Conservation (phyloP, 345 rosid genomes). For the Aquilaria malaccensis region DNA sequence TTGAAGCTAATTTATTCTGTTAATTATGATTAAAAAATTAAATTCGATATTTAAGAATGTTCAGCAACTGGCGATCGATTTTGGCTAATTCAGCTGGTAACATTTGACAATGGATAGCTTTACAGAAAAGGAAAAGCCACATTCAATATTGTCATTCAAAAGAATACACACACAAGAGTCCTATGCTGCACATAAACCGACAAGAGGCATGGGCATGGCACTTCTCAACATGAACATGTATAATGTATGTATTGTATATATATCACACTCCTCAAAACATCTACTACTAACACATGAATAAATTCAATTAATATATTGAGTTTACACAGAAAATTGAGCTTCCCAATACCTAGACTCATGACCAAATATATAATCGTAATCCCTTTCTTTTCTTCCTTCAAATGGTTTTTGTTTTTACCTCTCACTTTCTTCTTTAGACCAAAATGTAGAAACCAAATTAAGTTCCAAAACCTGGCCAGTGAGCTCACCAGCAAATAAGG, state of each 20-base stretch:
- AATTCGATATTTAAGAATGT: too few species aligned
- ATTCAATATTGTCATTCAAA: constrained; percentile 8
- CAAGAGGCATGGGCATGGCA: constrained; percentile 10
- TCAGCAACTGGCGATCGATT: too few species aligned
- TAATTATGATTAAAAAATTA: too few species aligned
- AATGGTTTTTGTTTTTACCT: constrained; percentile 15
- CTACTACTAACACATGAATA: constrained; percentile 46
- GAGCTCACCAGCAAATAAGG: constrained; percentile 47
- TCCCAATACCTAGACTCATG: constrained; percentile 28
- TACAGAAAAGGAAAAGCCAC: not conserved
- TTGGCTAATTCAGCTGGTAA: too few species aligned
- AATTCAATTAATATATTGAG: constrained; percentile 51
- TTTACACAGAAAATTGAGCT: constrained; percentile 37
- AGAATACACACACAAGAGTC: not conserved
- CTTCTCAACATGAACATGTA: constrained; percentile 15
- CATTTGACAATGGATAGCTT: not conserved
- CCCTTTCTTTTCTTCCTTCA: constrained; percentile 1
- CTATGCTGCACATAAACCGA: constrained; percentile 9
- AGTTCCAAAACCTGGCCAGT: constrained; percentile 22
- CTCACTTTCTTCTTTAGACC: constrained; percentile 14
- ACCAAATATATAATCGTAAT: constrained; percentile 26
- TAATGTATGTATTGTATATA: constrained; percentile 5
- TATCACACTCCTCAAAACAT: constrained; percentile 24
- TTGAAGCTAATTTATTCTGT: too few species aligned
- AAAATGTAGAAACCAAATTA: constrained; percentile 13